These are phyloP conservation scores for Dactylellina leptospora DNA, from an alignment of 2,329 filamentous ascomycete genomes.

Conservation along the genomic window DNA sequence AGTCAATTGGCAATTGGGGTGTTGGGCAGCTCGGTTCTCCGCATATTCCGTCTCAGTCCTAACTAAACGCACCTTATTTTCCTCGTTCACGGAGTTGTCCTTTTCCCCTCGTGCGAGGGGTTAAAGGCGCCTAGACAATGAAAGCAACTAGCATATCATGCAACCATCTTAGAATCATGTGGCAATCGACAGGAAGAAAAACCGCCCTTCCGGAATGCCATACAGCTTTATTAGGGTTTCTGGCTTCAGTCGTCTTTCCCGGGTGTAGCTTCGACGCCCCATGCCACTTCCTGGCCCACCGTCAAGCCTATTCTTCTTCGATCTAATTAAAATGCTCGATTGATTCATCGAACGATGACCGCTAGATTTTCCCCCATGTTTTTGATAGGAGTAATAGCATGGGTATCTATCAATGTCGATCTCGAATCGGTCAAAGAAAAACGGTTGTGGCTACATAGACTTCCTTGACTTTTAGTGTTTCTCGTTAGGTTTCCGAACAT, in stretches of 20 bases:
- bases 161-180: conserved; percentile 36
- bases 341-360: background rate
- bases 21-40: no score
- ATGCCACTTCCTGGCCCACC: background rate
- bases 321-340: conserved; percentile 1
- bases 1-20: background rate
- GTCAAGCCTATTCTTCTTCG: background rate
- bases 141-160: conserved; percentile 1
- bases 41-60: no score
- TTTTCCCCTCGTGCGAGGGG: conserved; percentile 31
- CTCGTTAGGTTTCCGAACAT: no score
- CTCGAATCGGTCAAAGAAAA: no score
- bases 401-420: conserved; percentile 4
- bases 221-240: no score
- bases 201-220: no score
- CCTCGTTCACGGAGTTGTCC: no score
- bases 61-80: no score
- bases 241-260: no score
- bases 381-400: background rate
- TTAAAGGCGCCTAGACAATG: background rate
- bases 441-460: background rate
- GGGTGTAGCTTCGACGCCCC: no score
- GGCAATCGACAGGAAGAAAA: no score
- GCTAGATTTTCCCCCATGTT: no score
- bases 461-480: background rate